Evolutionary conservation across 2,329 filamentous ascomycete genomes (phyloP), one percentile per base, ranked within the genome.

Genomic region (Colletotrichum eleusines): DNA sequence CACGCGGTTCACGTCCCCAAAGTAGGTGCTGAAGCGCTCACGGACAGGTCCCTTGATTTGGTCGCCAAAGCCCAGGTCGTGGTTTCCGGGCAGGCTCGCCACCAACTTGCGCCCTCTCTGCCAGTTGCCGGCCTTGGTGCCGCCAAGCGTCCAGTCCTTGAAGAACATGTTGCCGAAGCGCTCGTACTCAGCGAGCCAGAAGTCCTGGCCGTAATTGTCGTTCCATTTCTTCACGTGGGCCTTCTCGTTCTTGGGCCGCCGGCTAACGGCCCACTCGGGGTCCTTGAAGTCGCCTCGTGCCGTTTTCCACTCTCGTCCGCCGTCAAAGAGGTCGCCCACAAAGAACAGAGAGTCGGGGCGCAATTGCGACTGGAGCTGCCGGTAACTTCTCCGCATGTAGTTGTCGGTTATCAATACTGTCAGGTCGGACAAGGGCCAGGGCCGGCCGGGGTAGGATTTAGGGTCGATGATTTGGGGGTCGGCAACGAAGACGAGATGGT

Each of bases 391-490:
- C 50, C 91, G 90, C 73, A 99, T 88, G 81, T 98, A 99, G 77
- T 94, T 92, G 81, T 99, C 96, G 66, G 95, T 97, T 75, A 97
- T 81, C 33, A 81, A 77, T 46, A 87, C 78, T 5, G 87, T 89
- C 46, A 90, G 73, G 14, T 86, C 79, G 72, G 84, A 86, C 23
- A 90, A 77, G 33, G 87, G 85, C 86, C 88, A 89, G 9, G 88
- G 88, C 31, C 95, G 90, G 75, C 92, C 94, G 2, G 94, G 94
- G 77, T 98, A 98, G n/a, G 94, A 97, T 80, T 98, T 94, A 65
- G 94, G 93, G 80, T 98, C 95, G 77, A 96, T 94, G 69, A 98
- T 87, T 80, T 98, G 95, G 53, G 95, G 95, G 78, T 98, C 95
- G 72, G 95, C 94, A 74, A 98, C 86, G 78, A 98, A 91, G 75